Base-by-base conservation (phyloP, 2,329 filamentous ascomycete species). In the Phialocephala sp. region DNA sequence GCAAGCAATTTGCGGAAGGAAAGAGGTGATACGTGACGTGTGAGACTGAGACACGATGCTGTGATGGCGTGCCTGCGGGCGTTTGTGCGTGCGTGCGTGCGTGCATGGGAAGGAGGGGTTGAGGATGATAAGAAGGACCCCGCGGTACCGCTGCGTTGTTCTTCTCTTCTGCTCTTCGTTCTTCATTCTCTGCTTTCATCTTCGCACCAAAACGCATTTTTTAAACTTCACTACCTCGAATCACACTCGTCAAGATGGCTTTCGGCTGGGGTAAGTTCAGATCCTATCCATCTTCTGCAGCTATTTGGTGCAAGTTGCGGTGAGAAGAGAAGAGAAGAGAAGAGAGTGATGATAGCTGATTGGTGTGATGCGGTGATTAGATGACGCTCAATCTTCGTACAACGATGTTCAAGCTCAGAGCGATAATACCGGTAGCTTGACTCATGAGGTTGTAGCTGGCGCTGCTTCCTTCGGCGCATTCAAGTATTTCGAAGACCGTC, bases 381-480 rank as follows among this genome's bases (percentile, higher is more conserved):
- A 20, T 22, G 45, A 50, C n/a, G 45, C 45, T 50, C 45, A 50
- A 50, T 22, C n/a, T 8, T 20, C 8, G 3, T 50, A 50, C 45
- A 8, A 50, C 18, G 8, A 50, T 11, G 45, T 11, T 50, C 45
- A 50, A 11, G 8, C 8, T 8, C n/a, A 50, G n/a, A 50, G 45
- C 45, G 45, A 24, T 1, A 50, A 50, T 24, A 50, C 45, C n/a
- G n/a, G 45, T 2, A 22, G n/a, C 75, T 80, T 91, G 74, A 85
- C 85, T 72, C 91, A 94, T 79, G 91, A 95, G 81, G 76, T 92
- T 56, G 77, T 94, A 63, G 91, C 89, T 69, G 91, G 91, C 68
- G 92, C 87, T 64, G 91, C 91, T 65, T 87, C 89, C 68, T 94
- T 94, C 76, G 89, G 87, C 69, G 92, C 88, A 73, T 91, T 94